Base-by-base conservation (phyloP, 2,329 filamentous ascomycete species). In the Myriosclerotinia curreyana region DNA sequence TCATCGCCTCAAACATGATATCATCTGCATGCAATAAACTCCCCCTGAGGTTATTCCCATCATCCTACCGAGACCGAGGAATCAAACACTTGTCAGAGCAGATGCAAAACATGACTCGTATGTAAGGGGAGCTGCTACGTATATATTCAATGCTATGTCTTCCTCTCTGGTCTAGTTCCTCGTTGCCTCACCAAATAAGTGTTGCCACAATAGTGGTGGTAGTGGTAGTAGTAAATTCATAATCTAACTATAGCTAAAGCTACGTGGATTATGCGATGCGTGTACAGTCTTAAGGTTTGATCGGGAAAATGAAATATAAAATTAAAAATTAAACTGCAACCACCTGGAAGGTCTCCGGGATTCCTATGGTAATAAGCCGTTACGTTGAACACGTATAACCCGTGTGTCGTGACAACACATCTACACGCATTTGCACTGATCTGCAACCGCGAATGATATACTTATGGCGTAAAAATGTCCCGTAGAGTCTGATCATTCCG, bases 21-120 rank as follows among this genome's bases (percentile, higher is more conserved):
- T 46, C 17, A 58, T 34, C 12, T 58, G 40, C 54, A 58, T 58
- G 54, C 12, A 58, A 48, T 36, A 25, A 48, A 11, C 12, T 9
- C 54, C 40, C 28, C 28, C n/a, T 36, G 54, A 36, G 44, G 5
- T 36, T 20, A 25, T 46, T 22, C 28, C 2, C 12, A 25, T 58
- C 54, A 14, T 58, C 14, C 42, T 58, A 42, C 12, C 42, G 28
- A 58, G 54, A 36, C 14, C n/a, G 20, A 58, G 40, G 28, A 22
- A 58, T 36, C 31, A 44, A 48, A 15, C n/a, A 17, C n/a, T n/a
- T 22, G 7, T 46, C 20, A 46, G 54, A 25, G 14, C 20, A 34
- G 40, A 56, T 22, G 54, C 40, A 31, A 17, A 22, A n/a, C 8
- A 15, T 56, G 40, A 56, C 17, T 31, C 40, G n/a, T 20, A 11